A percentile compares a stretch with the other conserved stretches of the same genome.
These are phyloP conservation scores for Wickerhamiella alocasiicola DNA, from an alignment of 805 yeast genomes.

Conservation along the genomic window DNA sequence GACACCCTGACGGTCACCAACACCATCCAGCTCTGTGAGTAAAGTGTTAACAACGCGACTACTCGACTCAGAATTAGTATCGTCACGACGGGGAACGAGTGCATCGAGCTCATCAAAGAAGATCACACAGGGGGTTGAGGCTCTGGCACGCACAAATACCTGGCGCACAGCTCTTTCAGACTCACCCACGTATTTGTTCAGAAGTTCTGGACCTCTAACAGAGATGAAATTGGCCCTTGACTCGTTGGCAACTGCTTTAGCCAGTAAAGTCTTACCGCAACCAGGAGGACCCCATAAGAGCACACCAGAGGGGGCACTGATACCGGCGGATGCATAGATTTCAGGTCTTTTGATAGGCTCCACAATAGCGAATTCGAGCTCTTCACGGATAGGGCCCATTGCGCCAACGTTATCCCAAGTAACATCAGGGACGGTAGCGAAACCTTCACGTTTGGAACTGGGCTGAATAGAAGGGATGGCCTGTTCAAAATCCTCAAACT, in stretches of 20 bases:
- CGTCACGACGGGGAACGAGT: slow-evolving; percentile 84
- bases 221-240: slow-evolving; percentile 93
- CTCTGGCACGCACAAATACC: slow-evolving; percentile 83
- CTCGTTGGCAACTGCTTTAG: slow-evolving; percentile 97
- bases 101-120: slow-evolving; percentile 96
- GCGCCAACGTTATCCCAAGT: slow-evolving; percentile 96
- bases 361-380: slow-evolving; percentile 92
- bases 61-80: slow-evolving; percentile 75
- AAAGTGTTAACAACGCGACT: slow-evolving; percentile 90
- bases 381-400: slow-evolving; percentile 62
- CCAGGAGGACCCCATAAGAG: slow-evolving; percentile 99
- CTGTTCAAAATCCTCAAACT: slow-evolving; percentile 61
- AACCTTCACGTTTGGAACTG: slow-evolving; percentile 95
- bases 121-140: slow-evolving; percentile 85
- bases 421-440: slow-evolving; percentile 96
- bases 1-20: slow-evolving; percentile 83
- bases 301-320: slow-evolving; percentile 94
- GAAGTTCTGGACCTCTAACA: slow-evolving; percentile 87
- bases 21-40: slow-evolving; percentile 87
- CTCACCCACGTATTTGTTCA: slow-evolving; percentile 94
- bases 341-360: slow-evolving; percentile 94
- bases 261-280: slow-evolving; percentile 91
- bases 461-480: slow-evolving; percentile 94
- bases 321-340: slow-evolving; percentile 77
- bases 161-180: slow-evolving; percentile 89